Percentiles rank a stretch among this genome's conserved stretches.
These are phyloP conservation scores for Trypanosoma conorhini DNA, from an alignment of 208 protist genomes.

Conservation along the genomic window DNA sequence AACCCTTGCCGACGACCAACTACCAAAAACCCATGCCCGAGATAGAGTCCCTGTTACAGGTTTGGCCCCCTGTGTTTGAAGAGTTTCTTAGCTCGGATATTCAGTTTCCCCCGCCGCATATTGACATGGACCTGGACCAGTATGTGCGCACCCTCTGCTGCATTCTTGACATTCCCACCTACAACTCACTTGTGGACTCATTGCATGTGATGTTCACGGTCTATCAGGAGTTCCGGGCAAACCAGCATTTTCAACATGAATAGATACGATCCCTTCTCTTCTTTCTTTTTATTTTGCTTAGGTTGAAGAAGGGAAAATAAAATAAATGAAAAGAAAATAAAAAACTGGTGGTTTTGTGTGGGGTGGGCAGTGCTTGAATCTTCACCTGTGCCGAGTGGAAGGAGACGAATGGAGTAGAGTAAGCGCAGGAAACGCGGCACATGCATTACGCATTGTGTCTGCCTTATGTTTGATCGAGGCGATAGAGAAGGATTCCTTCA, in stretches of 20 bases:
- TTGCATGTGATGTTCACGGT: slow-evolving; percentile 98
- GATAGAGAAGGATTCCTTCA: no score
- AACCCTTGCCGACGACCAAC: slow-evolving; percentile 94
- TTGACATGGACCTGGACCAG: slow-evolving; percentile 94
- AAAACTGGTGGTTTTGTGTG: neutral
- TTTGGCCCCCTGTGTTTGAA: slow-evolving; percentile 95
- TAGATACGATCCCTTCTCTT: slow-evolving; percentile 24
- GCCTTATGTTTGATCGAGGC: no score
- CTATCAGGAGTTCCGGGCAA: slow-evolving; percentile 95
- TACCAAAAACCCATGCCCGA: slow-evolving; percentile 98
- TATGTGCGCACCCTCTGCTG: slow-evolving; percentile 95
- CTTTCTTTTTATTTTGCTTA: neutral
- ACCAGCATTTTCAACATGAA: slow-evolving; percentile 94
- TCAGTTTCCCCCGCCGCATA: slow-evolving; percentile 84
- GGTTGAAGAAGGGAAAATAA: neutral
- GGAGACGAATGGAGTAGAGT: neutral
- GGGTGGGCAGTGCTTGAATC: neutral
- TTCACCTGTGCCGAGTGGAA: neutral
- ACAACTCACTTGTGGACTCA: slow-evolving; percentile 96
- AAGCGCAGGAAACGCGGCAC: no score
- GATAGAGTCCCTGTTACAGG: slow-evolving; percentile 95
- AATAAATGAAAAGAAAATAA: neutral
- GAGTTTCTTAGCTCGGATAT: slow-evolving; percentile 91
- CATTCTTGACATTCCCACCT: slow-evolving; percentile 97
- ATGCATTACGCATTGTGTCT: no score